phyloP scores from a whole-genome alignment of 176 grass and related monocot species.

The Triticum timopheevii region DNA sequence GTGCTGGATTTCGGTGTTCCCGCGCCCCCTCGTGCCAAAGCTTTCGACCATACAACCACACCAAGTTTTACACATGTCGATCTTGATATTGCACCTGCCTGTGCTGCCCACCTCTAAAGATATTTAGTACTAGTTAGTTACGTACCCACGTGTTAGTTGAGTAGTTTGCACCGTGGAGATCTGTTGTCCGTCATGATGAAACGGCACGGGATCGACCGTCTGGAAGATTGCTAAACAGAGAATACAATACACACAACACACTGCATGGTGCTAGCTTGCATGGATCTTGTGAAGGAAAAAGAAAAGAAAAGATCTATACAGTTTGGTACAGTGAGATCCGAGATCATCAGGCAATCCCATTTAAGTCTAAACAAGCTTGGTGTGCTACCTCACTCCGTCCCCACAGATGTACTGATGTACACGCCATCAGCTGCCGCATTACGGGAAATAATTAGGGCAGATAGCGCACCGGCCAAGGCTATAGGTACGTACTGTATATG shows the following conservation, averaged over 20 bases:
- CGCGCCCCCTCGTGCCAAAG: too few relatives aligned
- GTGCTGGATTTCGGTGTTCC: background rate
- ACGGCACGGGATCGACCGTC: background rate
- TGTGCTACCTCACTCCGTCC: background rate
- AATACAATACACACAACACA: too few relatives aligned
- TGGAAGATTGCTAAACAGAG: background rate
- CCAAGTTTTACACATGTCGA: background rate
- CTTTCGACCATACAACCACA: background rate
- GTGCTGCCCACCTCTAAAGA: background rate
- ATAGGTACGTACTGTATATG: background rate
- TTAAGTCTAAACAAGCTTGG: slow-evolving; percentile 4
- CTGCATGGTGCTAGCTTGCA: background rate
- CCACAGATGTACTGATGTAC: background rate
- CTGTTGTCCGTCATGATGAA: background rate
- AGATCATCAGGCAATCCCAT: background rate
- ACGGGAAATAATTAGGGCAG: slow-evolving; percentile 12
- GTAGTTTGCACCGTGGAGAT: background rate
- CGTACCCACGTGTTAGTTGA: background rate
- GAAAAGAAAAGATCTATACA: background rate
- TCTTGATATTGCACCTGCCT: background rate
- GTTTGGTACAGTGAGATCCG: slow-evolving; percentile 18
- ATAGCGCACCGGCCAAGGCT: slow-evolving; percentile 1
- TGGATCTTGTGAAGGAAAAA: too few relatives aligned
- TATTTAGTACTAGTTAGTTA: too few relatives aligned
- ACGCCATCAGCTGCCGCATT: background rate